A percentile compares a stretch with the other conserved stretches of the same genome.
Evolutionary conservation across 352 stramenopile species (phyloP).

Genomic region (Bremia lactucae): DNA sequence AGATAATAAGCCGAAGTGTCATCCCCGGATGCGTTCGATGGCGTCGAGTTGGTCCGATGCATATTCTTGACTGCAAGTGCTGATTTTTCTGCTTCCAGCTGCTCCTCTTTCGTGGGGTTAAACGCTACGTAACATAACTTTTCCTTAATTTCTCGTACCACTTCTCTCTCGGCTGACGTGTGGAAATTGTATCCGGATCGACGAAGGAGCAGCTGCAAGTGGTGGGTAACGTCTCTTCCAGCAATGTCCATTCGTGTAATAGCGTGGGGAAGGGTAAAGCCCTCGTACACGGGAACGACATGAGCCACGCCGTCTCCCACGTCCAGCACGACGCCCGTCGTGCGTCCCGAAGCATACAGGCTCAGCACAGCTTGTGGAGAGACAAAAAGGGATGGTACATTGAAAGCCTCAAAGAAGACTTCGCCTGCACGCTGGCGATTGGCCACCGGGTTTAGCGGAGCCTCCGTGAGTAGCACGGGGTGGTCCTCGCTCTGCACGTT

Average conservation of each 20-base stretch:
- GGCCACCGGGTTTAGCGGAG: conserved; percentile 58
- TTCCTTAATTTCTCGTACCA: conserved; percentile 85
- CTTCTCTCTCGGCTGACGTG: conserved; percentile 81
- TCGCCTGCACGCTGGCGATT: conserved; percentile 73
- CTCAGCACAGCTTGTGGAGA: conserved; percentile 79
- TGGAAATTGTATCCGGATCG: conserved; percentile 80
- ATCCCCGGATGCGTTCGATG: conserved; percentile 19
- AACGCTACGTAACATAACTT: conserved; percentile 81
- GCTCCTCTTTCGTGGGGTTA: conserved; percentile 75
- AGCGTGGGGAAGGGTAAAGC: conserved; percentile 71
- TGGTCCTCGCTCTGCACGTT: conserved; percentile 81
- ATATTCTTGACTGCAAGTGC: conserved; percentile 38
- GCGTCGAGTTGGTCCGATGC: conserved; percentile 38
- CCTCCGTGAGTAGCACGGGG: conserved; percentile 76
- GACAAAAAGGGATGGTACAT: conserved; percentile 80
- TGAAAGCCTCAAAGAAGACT: conserved; percentile 84
- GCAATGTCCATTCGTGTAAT: conserved; percentile 76
- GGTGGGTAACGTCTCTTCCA: conserved; percentile 72
- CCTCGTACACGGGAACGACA: conserved; percentile 81
- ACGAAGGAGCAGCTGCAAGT: conserved; percentile 68
- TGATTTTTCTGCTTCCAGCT: conserved; percentile 63
- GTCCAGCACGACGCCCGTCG: conserved; percentile 81
- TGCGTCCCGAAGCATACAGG: conserved; percentile 83
- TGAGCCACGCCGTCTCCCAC: conserved; percentile 83
- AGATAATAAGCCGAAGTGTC: conserved; percentile 70